Conservation (phyloP, 805 yeast species). For the Starmerella scarabaei region DNA sequence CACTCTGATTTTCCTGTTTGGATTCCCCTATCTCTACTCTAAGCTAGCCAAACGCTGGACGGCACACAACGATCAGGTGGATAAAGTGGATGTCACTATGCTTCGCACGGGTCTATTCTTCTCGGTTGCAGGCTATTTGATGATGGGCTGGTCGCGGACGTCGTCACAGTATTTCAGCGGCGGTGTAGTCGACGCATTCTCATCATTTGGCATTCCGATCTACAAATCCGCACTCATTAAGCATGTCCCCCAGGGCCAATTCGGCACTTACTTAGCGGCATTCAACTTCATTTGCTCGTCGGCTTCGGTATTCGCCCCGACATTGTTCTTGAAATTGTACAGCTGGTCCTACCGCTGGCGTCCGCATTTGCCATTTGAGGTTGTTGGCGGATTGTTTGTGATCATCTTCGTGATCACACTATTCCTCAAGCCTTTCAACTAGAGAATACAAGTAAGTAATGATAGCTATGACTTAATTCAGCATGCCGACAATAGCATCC, state of each 20-base stretch:
- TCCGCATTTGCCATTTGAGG: constrained; percentile 19
- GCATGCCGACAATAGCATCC: no score
- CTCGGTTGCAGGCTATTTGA: constrained; percentile 20
- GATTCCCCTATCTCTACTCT: constrained; percentile 21
- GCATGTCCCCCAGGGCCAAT: constrained; percentile 21
- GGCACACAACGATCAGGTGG: constrained; percentile 17
- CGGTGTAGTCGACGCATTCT: constrained; percentile 23
- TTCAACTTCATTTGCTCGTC: constrained; percentile 14
- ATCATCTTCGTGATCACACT: constrained; percentile 10
- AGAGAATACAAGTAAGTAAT: neutral
- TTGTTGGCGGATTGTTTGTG: constrained; percentile 10
- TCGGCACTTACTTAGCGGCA: constrained; percentile 26
- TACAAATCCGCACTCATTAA: constrained; percentile 24
- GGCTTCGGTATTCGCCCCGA: constrained; percentile 15
- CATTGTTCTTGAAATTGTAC: constrained; percentile 19
- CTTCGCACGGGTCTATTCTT: constrained; percentile 20
- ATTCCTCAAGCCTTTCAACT: constrained; percentile 7
- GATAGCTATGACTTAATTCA: neutral
- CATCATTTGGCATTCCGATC: constrained; percentile 23
- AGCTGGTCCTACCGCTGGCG: constrained; percentile 15
- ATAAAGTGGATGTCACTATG: constrained; percentile 18
- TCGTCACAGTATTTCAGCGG: constrained; percentile 19
- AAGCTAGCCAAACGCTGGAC: constrained; percentile 14
- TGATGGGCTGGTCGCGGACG: constrained; percentile 19
- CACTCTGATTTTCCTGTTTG: constrained; percentile 21